Conservation (phyloP, 495 filamentous ascomycete species). For the Penicillium silybi region DNA sequence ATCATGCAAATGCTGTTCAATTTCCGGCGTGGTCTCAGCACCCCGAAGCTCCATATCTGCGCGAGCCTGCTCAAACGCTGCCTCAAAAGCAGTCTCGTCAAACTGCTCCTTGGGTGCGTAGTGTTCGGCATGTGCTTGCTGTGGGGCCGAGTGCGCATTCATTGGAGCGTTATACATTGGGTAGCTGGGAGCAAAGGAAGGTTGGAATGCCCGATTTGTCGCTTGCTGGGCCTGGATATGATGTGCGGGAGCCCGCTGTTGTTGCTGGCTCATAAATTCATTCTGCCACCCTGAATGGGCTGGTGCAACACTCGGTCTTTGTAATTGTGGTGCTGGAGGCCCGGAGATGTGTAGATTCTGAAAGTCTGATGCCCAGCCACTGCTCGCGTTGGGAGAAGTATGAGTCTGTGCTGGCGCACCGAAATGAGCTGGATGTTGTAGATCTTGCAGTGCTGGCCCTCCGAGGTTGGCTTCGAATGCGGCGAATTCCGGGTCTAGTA, state of each 20-base stretch:
- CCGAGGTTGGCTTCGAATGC: conserved; percentile 59
- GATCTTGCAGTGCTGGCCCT: conserved; percentile 24
- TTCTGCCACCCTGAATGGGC: conserved; percentile 48
- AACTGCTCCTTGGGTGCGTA: conserved; percentile 32
- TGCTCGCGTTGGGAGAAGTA: conserved; percentile 15
- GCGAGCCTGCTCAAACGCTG: conserved; percentile 53
- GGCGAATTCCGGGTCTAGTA: conserved; percentile 65
- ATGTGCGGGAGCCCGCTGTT: conserved; percentile 17
- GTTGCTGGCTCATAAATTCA: conserved; percentile 49
- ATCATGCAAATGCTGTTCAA: conserved; percentile 8
- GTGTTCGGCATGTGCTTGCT: conserved; percentile 19
- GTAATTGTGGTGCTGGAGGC: conserved; percentile 32
- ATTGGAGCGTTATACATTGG: conserved; percentile 21
- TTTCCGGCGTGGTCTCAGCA: conserved; percentile 8
- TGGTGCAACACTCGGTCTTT: conserved; percentile 28
- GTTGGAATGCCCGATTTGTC: conserved; percentile 28
- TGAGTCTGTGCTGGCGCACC: conserved; percentile 11
- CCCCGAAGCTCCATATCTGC: conserved; percentile 35
- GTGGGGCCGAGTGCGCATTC: conserved; percentile 23
- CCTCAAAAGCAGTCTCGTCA: conserved; percentile 62
- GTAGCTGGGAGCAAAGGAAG: conserved; percentile 29
- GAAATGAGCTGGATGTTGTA: conserved; percentile 32
- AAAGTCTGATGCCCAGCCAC: conserved; percentile 49
- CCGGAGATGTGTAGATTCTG: conserved; percentile 45
- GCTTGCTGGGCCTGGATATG: conserved; percentile 20